Conservation (phyloP, 2,329 filamentous ascomycete species). For the Didymella sp. region DNA sequence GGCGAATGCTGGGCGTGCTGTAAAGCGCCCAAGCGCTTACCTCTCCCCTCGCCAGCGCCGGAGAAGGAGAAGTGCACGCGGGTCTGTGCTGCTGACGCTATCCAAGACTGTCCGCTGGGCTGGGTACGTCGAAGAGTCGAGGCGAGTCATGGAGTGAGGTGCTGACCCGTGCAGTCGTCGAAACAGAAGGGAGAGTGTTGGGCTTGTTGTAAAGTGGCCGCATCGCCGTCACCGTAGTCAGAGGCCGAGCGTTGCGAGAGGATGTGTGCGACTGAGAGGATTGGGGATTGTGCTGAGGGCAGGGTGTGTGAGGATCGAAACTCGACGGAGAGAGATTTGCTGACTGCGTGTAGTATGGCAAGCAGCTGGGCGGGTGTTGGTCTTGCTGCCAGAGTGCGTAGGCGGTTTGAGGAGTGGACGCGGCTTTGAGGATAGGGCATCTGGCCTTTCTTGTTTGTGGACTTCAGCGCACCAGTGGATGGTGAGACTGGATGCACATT, state of each 20-base stretch:
- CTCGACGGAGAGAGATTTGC: neutral
- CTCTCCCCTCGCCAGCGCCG: neutral
- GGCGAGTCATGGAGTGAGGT: too few relatives aligned
- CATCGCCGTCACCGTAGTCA: too few relatives aligned
- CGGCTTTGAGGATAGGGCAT: too few relatives aligned
- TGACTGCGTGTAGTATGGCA: neutral
- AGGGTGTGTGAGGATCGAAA: neutral
- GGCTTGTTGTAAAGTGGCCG: constrained; percentile 1
- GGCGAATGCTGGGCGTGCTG: constrained; percentile 14
- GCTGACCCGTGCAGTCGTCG: too few relatives aligned
- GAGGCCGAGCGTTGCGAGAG: neutral
- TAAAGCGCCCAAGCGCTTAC: neutral
- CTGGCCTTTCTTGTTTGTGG: too few relatives aligned
- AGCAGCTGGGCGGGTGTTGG: neutral
- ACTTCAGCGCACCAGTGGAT: too few relatives aligned
- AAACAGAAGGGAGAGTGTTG: constrained; percentile 3
- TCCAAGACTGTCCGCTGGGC: neutral
- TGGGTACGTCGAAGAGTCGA: neutral
- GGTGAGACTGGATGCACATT: too few relatives aligned
- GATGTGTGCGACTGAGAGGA: neutral
- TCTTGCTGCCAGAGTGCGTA: neutral
- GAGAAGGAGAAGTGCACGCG: neutral
- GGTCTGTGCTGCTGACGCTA: neutral
- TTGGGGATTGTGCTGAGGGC: neutral
- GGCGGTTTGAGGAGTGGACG: too few relatives aligned